phyloP scores from a whole-genome alignment of 345 rosid species.

The Orychophragmus violaceus region DNA sequence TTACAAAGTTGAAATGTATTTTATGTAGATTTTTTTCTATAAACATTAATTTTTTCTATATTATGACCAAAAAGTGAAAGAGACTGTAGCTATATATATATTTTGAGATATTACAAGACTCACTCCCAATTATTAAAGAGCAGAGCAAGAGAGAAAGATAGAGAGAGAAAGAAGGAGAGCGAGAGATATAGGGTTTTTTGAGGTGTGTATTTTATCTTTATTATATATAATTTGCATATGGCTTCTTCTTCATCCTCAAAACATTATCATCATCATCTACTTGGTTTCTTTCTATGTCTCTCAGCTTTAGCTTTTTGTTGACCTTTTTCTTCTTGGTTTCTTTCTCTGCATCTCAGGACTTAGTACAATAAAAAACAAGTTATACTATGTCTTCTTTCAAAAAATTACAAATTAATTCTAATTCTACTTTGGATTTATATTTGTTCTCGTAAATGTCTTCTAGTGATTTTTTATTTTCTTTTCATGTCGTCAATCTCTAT shows the following conservation, averaged over 20 bases:
- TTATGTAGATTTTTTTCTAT: not conserved
- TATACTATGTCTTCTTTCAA: constrained; percentile 31
- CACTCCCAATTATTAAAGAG: constrained; percentile 22
- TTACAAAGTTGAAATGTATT: not conserved
- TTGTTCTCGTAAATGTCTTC: constrained; percentile 31
- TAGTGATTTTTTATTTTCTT: constrained; percentile 24
- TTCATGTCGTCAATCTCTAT: constrained; percentile 29
- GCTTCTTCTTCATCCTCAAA: constrained; percentile 17
- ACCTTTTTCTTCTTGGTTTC: constrained; percentile 35
- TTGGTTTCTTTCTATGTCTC: constrained; percentile 28
- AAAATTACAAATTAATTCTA: constrained; percentile 28
- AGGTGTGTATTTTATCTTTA: constrained; percentile 20
- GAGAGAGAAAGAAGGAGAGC: not conserved
- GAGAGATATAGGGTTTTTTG: constrained; percentile 20
- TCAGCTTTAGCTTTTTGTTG: constrained; percentile 26
- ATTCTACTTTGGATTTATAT: constrained; percentile 28
- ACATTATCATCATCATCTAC: constrained; percentile 24
- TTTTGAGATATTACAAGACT: not conserved
- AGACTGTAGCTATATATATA: constrained; percentile 10
- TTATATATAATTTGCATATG: constrained; percentile 3
- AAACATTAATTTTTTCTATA: not conserved
- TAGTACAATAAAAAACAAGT: constrained; percentile 28
- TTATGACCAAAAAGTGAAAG: not conserved
- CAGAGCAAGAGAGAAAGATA: constrained; percentile 14
- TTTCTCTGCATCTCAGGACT: constrained; percentile 27